Percentiles rank a stretch among this genome's conserved stretches.
Conservation (phyloP, 2,329 filamentous ascomycete species). For the Bipolaris oryzae region DNA sequence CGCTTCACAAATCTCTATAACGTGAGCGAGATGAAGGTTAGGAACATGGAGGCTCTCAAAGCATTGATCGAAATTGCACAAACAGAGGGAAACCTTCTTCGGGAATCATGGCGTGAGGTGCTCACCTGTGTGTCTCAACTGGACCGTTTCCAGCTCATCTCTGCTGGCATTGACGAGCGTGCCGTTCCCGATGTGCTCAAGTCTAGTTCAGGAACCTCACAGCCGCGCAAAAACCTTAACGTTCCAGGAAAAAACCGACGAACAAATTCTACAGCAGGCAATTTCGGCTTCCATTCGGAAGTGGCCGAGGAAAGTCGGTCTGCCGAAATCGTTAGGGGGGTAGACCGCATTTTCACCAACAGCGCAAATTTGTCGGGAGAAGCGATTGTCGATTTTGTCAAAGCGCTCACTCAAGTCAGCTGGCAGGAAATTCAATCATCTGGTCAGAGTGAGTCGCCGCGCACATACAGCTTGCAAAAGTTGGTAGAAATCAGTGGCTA, state of each 20-base stretch:
- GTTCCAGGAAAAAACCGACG: conserved; percentile 59
- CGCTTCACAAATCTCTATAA: conserved; percentile 97
- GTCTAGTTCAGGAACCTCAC: conserved; percentile 66
- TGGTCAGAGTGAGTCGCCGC: conserved; percentile 90
- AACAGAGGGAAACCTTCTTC: conserved; percentile 87
- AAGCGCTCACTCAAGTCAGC: conserved; percentile 90
- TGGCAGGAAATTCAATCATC: conserved; percentile 99
- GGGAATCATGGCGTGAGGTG: conserved; percentile 93
- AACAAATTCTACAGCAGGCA: conserved; percentile 54
- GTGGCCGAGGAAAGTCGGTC: conserved; percentile 92
- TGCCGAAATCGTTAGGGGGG: conserved; percentile 87
- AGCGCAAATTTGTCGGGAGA: conserved; percentile 92
- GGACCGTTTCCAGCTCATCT: conserved; percentile 92
- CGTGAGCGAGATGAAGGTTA: conserved; percentile 89
- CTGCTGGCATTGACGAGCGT: conserved; percentile 90
- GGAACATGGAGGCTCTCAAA: conserved; percentile 94
- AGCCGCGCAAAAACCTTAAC: conserved; percentile 72
- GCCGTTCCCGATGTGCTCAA: conserved; percentile 86
- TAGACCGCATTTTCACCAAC: conserved; percentile 96
- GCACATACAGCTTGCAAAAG: conserved; percentile 97
- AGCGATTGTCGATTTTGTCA: conserved; percentile 93
- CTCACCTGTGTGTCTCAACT: conserved; percentile 95
- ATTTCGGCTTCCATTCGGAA: conserved; percentile 67
- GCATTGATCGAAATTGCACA: conserved; percentile 90
- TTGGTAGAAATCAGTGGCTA: conserved; percentile 99